A percentile compares a stretch with the other conserved stretches of the same genome.
phyloP scores from a whole-genome alignment of 1,139 yeast species.

The Diutina scorzettiae region DNA sequence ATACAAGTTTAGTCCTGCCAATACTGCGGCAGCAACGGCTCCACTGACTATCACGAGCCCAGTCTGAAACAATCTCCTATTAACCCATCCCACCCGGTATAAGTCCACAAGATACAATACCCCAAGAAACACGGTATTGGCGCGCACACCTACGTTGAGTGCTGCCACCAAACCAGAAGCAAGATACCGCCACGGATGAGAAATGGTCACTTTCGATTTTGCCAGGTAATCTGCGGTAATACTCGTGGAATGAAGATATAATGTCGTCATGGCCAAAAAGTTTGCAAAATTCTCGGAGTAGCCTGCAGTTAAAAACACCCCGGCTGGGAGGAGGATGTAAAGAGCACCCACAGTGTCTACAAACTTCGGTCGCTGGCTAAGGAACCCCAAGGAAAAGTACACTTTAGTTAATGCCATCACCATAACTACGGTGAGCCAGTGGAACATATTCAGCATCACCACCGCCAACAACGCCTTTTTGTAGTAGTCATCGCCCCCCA shows the following conservation, averaged over 20 bases:
- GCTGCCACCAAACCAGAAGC: conserved; percentile 50
- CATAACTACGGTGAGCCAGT: conserved; percentile 35
- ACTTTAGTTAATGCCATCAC: conserved; percentile 13
- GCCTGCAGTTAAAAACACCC: conserved; percentile 62
- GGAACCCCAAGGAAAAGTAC: neutral
- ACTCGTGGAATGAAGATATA: conserved; percentile 35
- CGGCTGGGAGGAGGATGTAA: conserved; percentile 63
- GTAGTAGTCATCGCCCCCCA: conserved; percentile 24
- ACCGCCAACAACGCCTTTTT: conserved; percentile 31
- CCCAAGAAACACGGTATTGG: conserved; percentile 71
- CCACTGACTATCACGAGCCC: neutral
- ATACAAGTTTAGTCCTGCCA: neutral
- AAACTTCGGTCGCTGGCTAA: neutral
- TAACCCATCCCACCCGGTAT: neutral
- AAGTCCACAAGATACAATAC: conserved; percentile 51
- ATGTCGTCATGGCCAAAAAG: conserved; percentile 47
- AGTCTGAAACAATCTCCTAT: neutral
- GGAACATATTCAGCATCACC: conserved; percentile 39
- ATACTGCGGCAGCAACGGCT: neutral
- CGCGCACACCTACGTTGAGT: conserved; percentile 49
- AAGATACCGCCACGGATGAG: conserved; percentile 19
- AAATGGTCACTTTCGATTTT: neutral
- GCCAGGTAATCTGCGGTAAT: neutral
- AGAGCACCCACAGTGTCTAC: conserved; percentile 22
- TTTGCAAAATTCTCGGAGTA: conserved; percentile 74